phyloP scores from a whole-genome alignment of 2,329 filamentous ascomycete genomes.

The Exophiala calicioides region DNA sequence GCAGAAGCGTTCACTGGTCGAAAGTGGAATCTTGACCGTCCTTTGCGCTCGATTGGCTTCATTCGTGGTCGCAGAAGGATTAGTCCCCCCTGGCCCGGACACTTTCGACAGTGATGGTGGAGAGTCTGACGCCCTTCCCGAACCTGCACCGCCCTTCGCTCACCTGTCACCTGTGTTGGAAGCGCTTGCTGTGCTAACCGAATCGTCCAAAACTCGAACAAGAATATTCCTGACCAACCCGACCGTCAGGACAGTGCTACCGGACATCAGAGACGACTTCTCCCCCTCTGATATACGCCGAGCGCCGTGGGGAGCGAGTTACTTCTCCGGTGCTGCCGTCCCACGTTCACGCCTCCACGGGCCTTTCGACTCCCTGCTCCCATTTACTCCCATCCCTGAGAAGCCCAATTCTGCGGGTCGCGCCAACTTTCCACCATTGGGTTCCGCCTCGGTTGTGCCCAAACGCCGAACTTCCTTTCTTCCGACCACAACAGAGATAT shows the following conservation, averaged over 20 bases:
- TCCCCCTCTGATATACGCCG: constrained; percentile 51
- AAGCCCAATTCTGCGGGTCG: constrained; percentile 37
- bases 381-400: constrained; percentile 45
- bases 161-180: constrained; percentile 71
- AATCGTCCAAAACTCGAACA: constrained; percentile 75
- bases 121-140: constrained; percentile 60
- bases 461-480: constrained; percentile 39
- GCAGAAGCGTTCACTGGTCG: constrained; percentile 71
- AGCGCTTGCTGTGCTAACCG: constrained; percentile 73
- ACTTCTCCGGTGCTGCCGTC: constrained; percentile 54
- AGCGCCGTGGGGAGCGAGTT: constrained; percentile 55
- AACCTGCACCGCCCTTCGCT: constrained; percentile 59
- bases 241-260: constrained; percentile 69
- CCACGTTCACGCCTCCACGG: constrained; percentile 51
- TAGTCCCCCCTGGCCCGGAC: constrained; percentile 67
- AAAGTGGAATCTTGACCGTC: constrained; percentile 73
- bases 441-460: constrained; percentile 42
- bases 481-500: constrained; percentile 31
- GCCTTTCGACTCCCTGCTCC: constrained; percentile 67
- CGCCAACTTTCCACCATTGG: constrained; percentile 58
- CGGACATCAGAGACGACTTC: constrained; percentile 55
- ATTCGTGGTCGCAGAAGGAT: constrained; percentile 65
- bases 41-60: constrained; percentile 72
- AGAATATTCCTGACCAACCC: constrained; percentile 70
- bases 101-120: constrained; percentile 56